Percentiles rank a stretch among this genome's conserved stretches.
These are phyloP conservation scores for Lentinus brumalis DNA, from an alignment of 768 basidiomycete species.

Conservation along the genomic window DNA sequence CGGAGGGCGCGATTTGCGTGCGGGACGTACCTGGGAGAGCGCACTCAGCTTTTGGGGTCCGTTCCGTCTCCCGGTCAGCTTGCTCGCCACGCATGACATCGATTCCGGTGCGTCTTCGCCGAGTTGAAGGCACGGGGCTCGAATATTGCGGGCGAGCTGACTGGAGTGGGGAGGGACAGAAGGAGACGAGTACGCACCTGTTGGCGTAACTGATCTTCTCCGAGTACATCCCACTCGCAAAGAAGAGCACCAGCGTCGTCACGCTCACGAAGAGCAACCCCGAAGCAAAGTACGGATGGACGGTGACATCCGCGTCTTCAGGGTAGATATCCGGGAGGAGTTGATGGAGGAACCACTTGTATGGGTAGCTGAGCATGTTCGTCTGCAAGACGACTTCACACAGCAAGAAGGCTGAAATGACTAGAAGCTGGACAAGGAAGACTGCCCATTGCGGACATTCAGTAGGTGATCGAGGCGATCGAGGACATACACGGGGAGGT, in stretches of 20 bases:
- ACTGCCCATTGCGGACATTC: conserved; percentile 45
- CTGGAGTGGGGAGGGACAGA: not conserved
- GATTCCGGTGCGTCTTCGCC: not conserved
- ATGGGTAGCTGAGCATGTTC: conserved; percentile 67
- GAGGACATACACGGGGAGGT: not conserved
- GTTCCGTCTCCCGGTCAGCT: too few species aligned
- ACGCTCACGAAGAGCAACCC: conserved; percentile 85
- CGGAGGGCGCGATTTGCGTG: conserved; percentile 92
- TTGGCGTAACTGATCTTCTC: conserved; percentile 98
- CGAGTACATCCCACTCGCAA: conserved; percentile 93
- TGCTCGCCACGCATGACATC: too few species aligned
- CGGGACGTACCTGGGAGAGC: conserved; percentile 80
- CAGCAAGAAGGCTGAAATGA: conserved; percentile 70
- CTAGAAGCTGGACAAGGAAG: conserved; percentile 69
- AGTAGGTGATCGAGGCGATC: not conserved
- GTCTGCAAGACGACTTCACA: conserved; percentile 75
- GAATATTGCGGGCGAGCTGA: not conserved
- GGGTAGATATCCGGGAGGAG: conserved; percentile 55
- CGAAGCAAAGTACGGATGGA: conserved; percentile 76
- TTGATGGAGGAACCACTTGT: conserved; percentile 50
- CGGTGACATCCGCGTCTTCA: conserved; percentile 41
- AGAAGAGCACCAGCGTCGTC: conserved; percentile 91
- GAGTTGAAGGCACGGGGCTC: not conserved
- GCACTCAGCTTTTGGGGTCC: too few species aligned
- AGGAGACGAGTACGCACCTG: conserved; percentile 56